Conservation (phyloP, 208 protist genomes). For the Trypanosoma avium region DNA sequence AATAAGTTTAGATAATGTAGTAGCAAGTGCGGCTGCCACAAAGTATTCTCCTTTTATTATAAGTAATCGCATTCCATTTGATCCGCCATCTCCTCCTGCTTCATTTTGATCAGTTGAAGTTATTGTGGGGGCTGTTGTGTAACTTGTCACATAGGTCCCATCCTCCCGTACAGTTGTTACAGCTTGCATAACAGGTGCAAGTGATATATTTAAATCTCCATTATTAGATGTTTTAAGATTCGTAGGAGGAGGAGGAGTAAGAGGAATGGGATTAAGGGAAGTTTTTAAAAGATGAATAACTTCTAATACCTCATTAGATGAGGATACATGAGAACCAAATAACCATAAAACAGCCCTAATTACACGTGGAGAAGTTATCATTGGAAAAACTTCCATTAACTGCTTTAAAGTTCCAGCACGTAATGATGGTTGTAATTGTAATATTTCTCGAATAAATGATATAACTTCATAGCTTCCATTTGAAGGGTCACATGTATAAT, state of each 20-base stretch:
- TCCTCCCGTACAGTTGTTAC: constrained; percentile 84
- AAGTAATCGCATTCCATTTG: constrained; percentile 47
- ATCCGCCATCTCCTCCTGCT: constrained; percentile 3
- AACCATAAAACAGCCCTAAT: constrained; percentile 92
- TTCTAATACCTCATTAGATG: constrained; percentile 61
- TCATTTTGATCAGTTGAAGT: neutral
- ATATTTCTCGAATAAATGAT: constrained; percentile 93
- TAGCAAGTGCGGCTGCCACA: constrained; percentile 86
- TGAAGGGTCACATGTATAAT: constrained; percentile 91
- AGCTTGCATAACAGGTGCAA: constrained; percentile 37
- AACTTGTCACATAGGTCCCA: constrained; percentile 94
- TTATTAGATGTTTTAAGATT: constrained; percentile 37
- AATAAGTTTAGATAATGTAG: constrained; percentile 94
- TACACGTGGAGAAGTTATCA: constrained; percentile 62
- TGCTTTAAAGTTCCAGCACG: constrained; percentile 58
- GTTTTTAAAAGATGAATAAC: constrained; percentile 42
- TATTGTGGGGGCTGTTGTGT: constrained; percentile 35
- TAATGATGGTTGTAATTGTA: constrained; percentile 89
- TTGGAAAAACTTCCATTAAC: constrained; percentile 58
- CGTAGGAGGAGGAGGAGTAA: constrained; percentile 43
- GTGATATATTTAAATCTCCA: neutral
- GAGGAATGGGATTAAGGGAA: constrained; percentile 55
- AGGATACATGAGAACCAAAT: constrained; percentile 86
- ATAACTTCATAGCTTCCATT: constrained; percentile 89
- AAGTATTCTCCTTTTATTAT: constrained; percentile 94